Evolutionary conservation across 108 stramenopile species (phyloP).

Genomic region (Aurantiochytrium sp.): DNA sequence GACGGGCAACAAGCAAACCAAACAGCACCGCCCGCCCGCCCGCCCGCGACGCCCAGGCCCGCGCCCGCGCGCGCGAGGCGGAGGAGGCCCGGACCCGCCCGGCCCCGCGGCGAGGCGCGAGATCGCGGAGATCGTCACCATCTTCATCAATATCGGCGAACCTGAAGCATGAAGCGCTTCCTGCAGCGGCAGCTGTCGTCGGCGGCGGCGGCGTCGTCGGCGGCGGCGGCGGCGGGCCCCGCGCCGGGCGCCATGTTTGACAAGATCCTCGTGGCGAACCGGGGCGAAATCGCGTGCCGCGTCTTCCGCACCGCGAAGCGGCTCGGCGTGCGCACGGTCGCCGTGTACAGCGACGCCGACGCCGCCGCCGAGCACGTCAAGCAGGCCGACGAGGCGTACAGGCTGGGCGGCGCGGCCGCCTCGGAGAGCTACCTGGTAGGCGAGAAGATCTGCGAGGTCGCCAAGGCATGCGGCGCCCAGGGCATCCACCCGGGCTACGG

Average conservation of each 20-base stretch:
- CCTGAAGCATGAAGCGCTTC: no score
- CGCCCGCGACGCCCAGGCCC: no score
- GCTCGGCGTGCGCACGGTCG: slow-evolving; percentile 72
- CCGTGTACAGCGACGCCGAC: slow-evolving; percentile 82
- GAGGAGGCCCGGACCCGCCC: no score
- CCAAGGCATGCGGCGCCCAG: slow-evolving; percentile 52
- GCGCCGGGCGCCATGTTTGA: slow-evolving; percentile 40
- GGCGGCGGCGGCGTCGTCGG: no score
- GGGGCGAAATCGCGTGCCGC: slow-evolving; percentile 86
- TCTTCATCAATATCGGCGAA: no score
- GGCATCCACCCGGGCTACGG: slow-evolving; percentile 92
- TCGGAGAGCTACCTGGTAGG: slow-evolving; percentile 69
- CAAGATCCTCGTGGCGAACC: slow-evolving; percentile 85
- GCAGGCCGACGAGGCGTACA: slow-evolving; percentile 71
- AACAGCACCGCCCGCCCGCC: no score
- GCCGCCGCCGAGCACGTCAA: slow-evolving; percentile 55
- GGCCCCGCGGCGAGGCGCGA: no score
- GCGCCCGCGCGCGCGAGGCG: no score
- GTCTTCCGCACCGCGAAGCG: slow-evolving; percentile 75
- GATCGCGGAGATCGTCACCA: no score
- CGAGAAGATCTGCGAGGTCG: slow-evolving; percentile 66
- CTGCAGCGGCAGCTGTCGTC: no score
- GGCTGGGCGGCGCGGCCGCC: slow-evolving; percentile 74
- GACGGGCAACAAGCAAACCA: no score
- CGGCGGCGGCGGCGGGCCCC: no score